Base-by-base conservation (phyloP, 1,284 basidiomycete genomes). In the Pyrrhoderma lamaoense region DNA sequence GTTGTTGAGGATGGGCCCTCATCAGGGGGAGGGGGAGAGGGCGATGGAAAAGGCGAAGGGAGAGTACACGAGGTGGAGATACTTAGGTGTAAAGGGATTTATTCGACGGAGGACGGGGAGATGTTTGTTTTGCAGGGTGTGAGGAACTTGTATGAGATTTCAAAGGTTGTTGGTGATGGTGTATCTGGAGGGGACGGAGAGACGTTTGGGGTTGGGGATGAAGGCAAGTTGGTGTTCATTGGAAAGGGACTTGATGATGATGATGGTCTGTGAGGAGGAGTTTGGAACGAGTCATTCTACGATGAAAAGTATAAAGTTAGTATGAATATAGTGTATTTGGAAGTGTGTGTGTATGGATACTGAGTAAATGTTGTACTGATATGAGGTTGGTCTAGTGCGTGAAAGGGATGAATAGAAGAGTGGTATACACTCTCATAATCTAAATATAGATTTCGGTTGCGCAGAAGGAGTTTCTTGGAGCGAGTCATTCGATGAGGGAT, bases 191-290 rank as follows among this genome's bases (percentile, higher is more conserved):
- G 11, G 11, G 60, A 59, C 42, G 45, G 27, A 18, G 66, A 69
- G 40, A 62, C 64, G 16, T 56, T 78, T 35, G 80, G 75, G 0
- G 60, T 78, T 35, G 75, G 78, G 0, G 75, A 77, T 42, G 66
- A 65, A 36, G 89, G 90, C 14, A 93, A 93, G 68, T 61, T 96
- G 23, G 89, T 94, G 1, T 74, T 96, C 52, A 95, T 96, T 51
- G 93, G 93, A 8, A 85, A 84, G 59, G 86, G 88, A 1, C 65
- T 95, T 39, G 67, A 74, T 52, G 73, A 75, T 52, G 59, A 55
- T 9, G n/a, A n/a, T n/a, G n/a, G n/a, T n/a, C n/a, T n/a, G 76
- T 84, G 23, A 67, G 78, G 49, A 56, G 60, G 52, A 85, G 79
- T 61, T 65, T 87, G 34, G 64, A 75, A 53, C 54, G 45, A 16